Conservation (phyloP, 116 monocot species). For the Iris pallida region DNA sequence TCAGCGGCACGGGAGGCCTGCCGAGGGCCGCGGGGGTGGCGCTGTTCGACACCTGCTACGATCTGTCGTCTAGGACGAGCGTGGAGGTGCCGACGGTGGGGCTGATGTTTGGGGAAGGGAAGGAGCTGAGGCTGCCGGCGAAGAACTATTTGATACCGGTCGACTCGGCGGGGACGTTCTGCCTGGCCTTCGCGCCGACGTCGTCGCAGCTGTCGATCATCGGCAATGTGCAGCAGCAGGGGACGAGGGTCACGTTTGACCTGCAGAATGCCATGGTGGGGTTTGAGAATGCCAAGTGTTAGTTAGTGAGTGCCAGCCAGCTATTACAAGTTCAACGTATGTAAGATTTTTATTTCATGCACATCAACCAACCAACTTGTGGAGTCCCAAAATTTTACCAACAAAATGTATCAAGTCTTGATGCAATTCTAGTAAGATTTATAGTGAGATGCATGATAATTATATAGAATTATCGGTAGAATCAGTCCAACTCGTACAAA, state of each 20-base stretch:
- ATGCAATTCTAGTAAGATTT: no score
- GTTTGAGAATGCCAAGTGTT: constrained; percentile 23
- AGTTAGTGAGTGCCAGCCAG: background rate
- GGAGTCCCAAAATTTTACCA: no score
- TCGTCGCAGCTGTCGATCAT: constrained; percentile 24
- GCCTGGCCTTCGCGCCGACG: constrained; percentile 53
- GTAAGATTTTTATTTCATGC: no score
- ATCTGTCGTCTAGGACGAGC: constrained; percentile 46
- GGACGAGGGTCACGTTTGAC: constrained; percentile 30
- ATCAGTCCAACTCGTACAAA: no score
- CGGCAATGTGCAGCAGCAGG: constrained; percentile 50
- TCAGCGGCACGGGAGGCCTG: constrained; percentile 37
- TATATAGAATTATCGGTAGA: no score
- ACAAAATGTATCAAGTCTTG: no score
- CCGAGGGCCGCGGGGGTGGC: constrained; percentile 33
- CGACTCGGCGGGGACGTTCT: constrained; percentile 63
- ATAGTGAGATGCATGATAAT: no score
- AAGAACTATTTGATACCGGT: constrained; percentile 76
- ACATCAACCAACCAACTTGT: no score
- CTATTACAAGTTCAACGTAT: no score
- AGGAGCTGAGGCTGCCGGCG: constrained; percentile 45
- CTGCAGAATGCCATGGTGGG: constrained; percentile 19
- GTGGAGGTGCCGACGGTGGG: constrained; percentile 62
- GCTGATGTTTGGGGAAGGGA: constrained; percentile 32
- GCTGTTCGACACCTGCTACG: constrained; percentile 91